A percentile compares a stretch with the other conserved stretches of the same genome.
Conservation (phyloP, 75 land plant genomes). For the Ceratopteris richardii region DNA sequence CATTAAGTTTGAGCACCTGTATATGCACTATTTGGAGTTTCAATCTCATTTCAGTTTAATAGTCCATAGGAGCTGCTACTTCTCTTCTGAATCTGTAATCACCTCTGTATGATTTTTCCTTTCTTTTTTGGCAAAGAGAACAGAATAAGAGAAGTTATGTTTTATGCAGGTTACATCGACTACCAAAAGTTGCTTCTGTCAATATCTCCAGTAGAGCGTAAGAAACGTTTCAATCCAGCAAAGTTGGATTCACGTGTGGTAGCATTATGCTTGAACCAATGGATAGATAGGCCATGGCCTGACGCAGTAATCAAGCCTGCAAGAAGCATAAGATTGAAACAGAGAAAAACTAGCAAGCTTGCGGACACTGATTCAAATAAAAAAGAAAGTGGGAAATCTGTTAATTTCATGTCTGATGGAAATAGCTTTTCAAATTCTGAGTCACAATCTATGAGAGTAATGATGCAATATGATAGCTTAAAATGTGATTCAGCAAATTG, state of each 20-base stretch:
- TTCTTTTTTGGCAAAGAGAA: neutral
- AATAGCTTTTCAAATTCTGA: neutral
- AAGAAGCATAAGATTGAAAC: neutral
- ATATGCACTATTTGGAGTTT: too few relatives aligned
- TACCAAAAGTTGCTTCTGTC: neutral
- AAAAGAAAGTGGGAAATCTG: constrained; percentile 1
- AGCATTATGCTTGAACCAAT: neutral
- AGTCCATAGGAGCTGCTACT: too few relatives aligned
- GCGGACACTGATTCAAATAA: neutral
- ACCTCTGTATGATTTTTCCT: too few relatives aligned
- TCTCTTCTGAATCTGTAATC: too few relatives aligned
- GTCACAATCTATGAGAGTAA: neutral
- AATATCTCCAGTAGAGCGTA: neutral
- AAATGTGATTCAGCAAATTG: neutral
- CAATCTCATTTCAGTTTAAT: too few relatives aligned
- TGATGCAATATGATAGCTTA: neutral
- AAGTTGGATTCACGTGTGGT: constrained; percentile 2
- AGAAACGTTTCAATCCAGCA: neutral
- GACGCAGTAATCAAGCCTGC: neutral
- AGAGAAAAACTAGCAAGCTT: neutral
- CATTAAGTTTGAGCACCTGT: too few relatives aligned
- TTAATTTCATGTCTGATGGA: neutral
- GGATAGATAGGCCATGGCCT: constrained; percentile 5
- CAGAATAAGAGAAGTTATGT: neutral
- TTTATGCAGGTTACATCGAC: neutral